Base-by-base conservation (phyloP, 176 grass and related monocot genomes). In the Carex scoparia region DNA sequence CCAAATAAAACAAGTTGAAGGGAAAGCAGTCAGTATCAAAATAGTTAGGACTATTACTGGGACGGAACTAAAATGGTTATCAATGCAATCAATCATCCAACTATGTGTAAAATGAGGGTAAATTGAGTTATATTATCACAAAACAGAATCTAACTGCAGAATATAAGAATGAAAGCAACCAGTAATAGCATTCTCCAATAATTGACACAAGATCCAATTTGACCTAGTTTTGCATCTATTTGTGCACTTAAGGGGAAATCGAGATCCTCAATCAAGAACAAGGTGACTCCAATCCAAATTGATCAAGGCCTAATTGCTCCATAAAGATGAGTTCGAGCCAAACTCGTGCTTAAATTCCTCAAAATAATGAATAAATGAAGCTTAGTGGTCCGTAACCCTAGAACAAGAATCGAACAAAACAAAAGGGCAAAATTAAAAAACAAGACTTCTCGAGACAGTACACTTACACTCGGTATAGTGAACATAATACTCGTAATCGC, bases 401-500 rank as follows among this genome's bases (percentile, higher is more conserved):
- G 14, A 55, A 32, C 4, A 9, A 89, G 32, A 73, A 84, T 73
- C 81, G 78, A 90, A 90, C 81, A 81, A 88, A 86, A 16, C 70
- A 49, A 54, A 74, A 85, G 16, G 42, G 13, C 30, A 79, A 81
- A 48, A 63, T 33, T 35, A 1, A 54, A 27, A 77, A 60, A 62
- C 1, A 79, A 23, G 8, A 57, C 12, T 1, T 48, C 33, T 9
- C 30, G 23, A 42, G 61, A 71, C 13, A 53, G 65, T 19, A n/a
- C 27, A 57, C 93, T 88, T 76, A 99, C 97, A 94, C 71, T 99
- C 93, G 70, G 90, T 99, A 89, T 99, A 99, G 84, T 95, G 97
- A 84, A 99, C 93, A 74, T 99, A 99, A 76, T 99, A 99, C 91
- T 99, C 97, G 85, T 99, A 99, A 48, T 99, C 91, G 3, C 84